These are phyloP conservation scores for Trichaptum fuscoviolaceum DNA, from an alignment of 768 basidiomycete species.

Conservation along the genomic window DNA sequence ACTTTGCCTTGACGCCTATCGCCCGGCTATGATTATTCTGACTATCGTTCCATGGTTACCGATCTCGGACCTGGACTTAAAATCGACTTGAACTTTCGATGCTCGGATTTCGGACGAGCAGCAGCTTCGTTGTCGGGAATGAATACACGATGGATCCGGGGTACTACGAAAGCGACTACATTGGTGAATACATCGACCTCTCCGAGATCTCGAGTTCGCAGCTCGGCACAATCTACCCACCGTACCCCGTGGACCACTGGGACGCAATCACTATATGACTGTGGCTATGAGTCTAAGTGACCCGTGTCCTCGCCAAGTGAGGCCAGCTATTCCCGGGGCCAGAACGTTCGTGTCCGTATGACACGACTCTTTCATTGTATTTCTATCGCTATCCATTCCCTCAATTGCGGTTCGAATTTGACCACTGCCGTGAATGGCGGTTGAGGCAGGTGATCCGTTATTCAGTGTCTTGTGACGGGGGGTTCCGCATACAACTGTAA, in stretches of 20 bases:
- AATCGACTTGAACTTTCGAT: neutral
- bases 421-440: neutral
- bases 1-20: neutral
- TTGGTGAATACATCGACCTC: neutral
- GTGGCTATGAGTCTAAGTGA: too few species aligned
- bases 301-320: neutral
- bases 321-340: neutral
- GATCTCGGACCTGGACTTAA: neutral
- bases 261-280: neutral
- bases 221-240: neutral
- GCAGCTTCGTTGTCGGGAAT: neutral
- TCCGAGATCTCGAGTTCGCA: conserved; percentile 1
- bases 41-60: too few species aligned
- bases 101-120: neutral
- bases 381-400: neutral
- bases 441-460: neutral
- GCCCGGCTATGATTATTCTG: too few species aligned
- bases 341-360: neutral
- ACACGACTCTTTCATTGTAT: neutral
- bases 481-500: neutral
- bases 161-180: neutral
- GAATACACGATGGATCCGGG: neutral
- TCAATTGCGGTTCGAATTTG: neutral
- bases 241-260: neutral
- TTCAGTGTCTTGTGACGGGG: neutral